Conservation (phyloP, 345 rosid species). For the Citrus australasica region DNA sequence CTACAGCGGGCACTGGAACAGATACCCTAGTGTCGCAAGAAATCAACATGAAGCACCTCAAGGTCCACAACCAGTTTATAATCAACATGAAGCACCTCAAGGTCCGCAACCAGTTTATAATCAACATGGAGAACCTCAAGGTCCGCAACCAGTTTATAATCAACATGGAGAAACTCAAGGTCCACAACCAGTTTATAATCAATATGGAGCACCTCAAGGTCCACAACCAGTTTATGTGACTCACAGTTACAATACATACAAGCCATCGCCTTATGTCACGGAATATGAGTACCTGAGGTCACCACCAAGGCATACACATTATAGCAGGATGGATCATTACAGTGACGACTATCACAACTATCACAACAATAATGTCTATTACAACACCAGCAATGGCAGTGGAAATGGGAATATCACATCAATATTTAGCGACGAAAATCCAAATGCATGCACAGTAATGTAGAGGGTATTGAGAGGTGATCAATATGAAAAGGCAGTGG, state of each 20-base stretch:
- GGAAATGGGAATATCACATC: constrained; percentile 50
- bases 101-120: not conserved
- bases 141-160: not conserved
- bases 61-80: too few relatives aligned
- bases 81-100: not conserved
- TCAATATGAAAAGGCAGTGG: not conserved
- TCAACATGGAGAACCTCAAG: constrained; percentile 8
- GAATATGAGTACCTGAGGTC: constrained; percentile 40
- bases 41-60: constrained; percentile 18
- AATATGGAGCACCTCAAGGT: not conserved
- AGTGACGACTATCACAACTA: constrained; percentile 33
- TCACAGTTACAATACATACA: constrained; percentile 59
- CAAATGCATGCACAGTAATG: constrained; percentile 53
- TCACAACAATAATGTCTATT: constrained; percentile 21
- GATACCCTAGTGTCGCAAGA: constrained; percentile 21
- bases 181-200: too few relatives aligned
- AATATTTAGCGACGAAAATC: constrained; percentile 74
- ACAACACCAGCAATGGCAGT: constrained; percentile 15
- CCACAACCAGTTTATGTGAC: constrained; percentile 33
- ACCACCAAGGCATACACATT: constrained; percentile 29
- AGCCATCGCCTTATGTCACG: constrained; percentile 52
- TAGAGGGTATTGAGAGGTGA: constrained; percentile 17
- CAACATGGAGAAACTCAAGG: constrained; percentile 10
- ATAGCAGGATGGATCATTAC: constrained; percentile 39
- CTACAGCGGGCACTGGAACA: constrained; percentile 28